These are phyloP conservation scores for Backusella sp. DNA, from an alignment of 192 early-diverging fungal genomes.

Conservation along the genomic window DNA sequence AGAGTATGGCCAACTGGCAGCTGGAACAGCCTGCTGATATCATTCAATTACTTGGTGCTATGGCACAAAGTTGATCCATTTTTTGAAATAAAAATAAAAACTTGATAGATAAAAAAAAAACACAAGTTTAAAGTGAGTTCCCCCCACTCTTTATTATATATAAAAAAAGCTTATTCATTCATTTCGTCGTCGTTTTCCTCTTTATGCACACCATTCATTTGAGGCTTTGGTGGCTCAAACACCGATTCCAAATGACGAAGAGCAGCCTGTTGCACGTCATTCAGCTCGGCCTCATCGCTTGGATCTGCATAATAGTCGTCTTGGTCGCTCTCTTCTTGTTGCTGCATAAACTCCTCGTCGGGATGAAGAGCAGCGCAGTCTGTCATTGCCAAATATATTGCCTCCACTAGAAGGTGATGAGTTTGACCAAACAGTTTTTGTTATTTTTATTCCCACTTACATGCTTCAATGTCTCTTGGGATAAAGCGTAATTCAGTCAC, in stretches of 20 bases:
- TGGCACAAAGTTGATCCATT: not conserved
- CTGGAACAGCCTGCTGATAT: constrained; percentile 67
- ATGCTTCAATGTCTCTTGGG: constrained; percentile 51
- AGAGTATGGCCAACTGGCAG: constrained; percentile 88
- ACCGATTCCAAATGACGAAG: constrained; percentile 36
- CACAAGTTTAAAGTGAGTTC: not conserved
- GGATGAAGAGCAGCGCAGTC: constrained; percentile 69
- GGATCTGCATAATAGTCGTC: constrained; percentile 32
- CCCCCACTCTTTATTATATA: no score
- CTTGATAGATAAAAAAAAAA: not conserved
- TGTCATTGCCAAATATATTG: constrained; percentile 62
- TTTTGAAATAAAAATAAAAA: not conserved
- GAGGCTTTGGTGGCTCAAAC: constrained; percentile 14
- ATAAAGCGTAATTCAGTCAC: constrained; percentile 59
- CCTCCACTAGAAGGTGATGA: constrained; percentile 50
- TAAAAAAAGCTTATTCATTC: not conserved
- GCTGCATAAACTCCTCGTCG: constrained; percentile 50
- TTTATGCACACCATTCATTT: constrained; percentile 5
- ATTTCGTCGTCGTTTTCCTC: not conserved
- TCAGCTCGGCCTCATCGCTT: constrained; percentile 39
- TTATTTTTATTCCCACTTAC: constrained; percentile 41
- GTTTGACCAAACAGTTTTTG: not conserved
- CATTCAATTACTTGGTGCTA: constrained; percentile 36
- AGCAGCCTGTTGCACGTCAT: constrained; percentile 39
- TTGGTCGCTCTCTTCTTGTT: constrained; percentile 38